These are phyloP conservation scores for Thymus quinquecostatus DNA, from an alignment of 257 asterid genomes.

Conservation along the genomic window DNA sequence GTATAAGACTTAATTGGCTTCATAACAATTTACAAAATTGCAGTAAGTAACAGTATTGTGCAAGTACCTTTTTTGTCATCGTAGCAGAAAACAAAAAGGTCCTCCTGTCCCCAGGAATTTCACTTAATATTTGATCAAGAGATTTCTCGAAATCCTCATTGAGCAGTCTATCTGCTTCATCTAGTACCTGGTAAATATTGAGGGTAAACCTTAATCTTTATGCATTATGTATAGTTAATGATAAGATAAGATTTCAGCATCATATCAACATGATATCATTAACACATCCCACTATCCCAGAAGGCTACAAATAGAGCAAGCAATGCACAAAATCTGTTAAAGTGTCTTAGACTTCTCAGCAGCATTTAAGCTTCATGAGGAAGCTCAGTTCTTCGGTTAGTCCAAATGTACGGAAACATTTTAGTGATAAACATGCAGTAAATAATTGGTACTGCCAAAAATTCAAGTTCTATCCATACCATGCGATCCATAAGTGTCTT, in stretches of 20 bases:
- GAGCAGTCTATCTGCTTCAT: conserved; percentile 92
- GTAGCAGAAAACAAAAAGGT: conserved; percentile 96
- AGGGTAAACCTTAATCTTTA: conserved; percentile 6
- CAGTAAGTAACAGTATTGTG: background rate
- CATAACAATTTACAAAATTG: background rate
- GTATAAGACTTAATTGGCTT: background rate
- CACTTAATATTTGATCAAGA: conserved; percentile 70
- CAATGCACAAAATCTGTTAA: too few species aligned
- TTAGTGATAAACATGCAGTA: background rate
- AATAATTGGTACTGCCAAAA: background rate
- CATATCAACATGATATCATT: background rate
- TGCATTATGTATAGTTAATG: background rate
- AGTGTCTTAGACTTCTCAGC: background rate
- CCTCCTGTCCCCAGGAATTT: conserved; percentile 81
- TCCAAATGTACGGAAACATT: conserved; percentile 5
- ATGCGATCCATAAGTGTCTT: background rate
- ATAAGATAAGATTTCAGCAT: background rate
- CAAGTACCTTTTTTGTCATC: conserved; percentile 84
- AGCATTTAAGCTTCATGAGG: background rate
- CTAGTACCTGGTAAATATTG: conserved; percentile 64
- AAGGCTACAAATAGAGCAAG: background rate
- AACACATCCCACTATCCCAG: background rate
- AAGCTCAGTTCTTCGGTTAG: background rate
- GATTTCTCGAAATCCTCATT: conserved; percentile 90
- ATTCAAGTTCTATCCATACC: background rate